Evolutionary conservation across 2,329 filamentous ascomycete genomes (phyloP).

Genomic region (Colletotrichum sublineola): DNA sequence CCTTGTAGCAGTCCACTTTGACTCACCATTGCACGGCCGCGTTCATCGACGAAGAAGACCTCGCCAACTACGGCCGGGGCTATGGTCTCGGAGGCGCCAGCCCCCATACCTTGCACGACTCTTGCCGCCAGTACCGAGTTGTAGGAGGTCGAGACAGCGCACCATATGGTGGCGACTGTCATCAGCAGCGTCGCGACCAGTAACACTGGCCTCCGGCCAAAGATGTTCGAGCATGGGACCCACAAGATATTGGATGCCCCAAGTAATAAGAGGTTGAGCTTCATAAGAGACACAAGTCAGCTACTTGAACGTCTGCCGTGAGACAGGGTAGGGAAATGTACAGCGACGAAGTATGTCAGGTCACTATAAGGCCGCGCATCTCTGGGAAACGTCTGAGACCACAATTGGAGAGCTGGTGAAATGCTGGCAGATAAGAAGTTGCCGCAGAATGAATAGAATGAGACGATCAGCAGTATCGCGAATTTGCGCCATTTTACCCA

Average conservation of each 20-base stretch:
- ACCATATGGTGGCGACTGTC: constrained; percentile 47
- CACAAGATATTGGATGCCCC: constrained; percentile 53
- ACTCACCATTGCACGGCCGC: constrained; percentile 51
- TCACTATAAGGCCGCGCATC: constrained; percentile 46
- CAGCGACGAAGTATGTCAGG: constrained; percentile 50
- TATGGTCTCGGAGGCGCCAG: constrained; percentile 52
- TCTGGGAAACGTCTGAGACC: constrained; percentile 48
- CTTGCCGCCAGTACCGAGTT: constrained; percentile 48
- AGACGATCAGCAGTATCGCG: constrained; percentile 46
- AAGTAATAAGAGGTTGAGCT: constrained; percentile 52
- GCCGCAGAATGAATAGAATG: constrained; percentile 51
- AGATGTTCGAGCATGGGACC: constrained; percentile 54
- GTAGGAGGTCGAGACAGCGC: constrained; percentile 46
- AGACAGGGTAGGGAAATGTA: constrained; percentile 29
- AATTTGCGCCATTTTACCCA: constrained; percentile 52
- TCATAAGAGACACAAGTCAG: not conserved
- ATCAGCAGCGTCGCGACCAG: constrained; percentile 49
- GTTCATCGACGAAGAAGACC: constrained; percentile 53
- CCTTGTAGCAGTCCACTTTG: not conserved
- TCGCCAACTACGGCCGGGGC: constrained; percentile 52
- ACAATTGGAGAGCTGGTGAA: constrained; percentile 51
- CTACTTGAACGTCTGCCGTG: not conserved
- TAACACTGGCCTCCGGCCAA: constrained; percentile 51
- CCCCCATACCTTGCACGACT: constrained; percentile 52
- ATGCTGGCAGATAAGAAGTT: constrained; percentile 52